Evolutionary conservation across 2,329 filamentous ascomycete species (phyloP), one percentile per base, ranked within the genome.

Genomic region (Hymenoscyphus occultus): DNA sequence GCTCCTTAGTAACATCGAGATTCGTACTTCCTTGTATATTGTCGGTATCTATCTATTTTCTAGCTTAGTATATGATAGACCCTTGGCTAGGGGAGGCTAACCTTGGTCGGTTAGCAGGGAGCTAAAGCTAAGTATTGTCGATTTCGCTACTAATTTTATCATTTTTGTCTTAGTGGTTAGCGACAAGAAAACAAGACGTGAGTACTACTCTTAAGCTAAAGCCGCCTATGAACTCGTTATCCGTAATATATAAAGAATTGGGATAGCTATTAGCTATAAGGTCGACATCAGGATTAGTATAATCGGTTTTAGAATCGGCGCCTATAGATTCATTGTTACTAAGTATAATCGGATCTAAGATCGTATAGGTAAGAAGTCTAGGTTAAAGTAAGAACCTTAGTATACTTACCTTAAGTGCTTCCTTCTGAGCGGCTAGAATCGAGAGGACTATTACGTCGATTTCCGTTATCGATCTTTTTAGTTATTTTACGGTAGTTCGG

Each of bases 281-380:
- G 62, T 69, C 64, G 62, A 63, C 62, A 13, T 69, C 57, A 66
- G 66, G 60, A 65, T 64, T 45, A 22, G 63, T 65, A 32, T 66
- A 68, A 42, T 66, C 61, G 64, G 64, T 66, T 60, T 66, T 58
- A 63, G 67, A 69, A 61, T 66, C 62, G 57, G 64, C 62, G 66
- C 60, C 42, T 42, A 39, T 57, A 65, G 61, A 66, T 69, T 67
- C 56, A 60, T 69, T 63, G 56, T 67, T 59, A 64, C 67, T 69
- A 9, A 69, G 65, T 63, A 69, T 64, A 67, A 69, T 67, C 35
- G 60, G 64, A 66, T 67, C 67, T 69, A 28, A 56, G 10, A 68
- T 69, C 42, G 28, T 61, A 56, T 69, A 14, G 68, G 64, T 61
- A 64, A 51, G 57, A 65, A 68, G 22, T 22, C 22, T 1, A 59